A percentile compares a stretch with the other conserved stretches of the same genome.
These are phyloP conservation scores for Lyophyllum decastes DNA, from an alignment of 768 basidiomycete genomes.

Conservation along the genomic window DNA sequence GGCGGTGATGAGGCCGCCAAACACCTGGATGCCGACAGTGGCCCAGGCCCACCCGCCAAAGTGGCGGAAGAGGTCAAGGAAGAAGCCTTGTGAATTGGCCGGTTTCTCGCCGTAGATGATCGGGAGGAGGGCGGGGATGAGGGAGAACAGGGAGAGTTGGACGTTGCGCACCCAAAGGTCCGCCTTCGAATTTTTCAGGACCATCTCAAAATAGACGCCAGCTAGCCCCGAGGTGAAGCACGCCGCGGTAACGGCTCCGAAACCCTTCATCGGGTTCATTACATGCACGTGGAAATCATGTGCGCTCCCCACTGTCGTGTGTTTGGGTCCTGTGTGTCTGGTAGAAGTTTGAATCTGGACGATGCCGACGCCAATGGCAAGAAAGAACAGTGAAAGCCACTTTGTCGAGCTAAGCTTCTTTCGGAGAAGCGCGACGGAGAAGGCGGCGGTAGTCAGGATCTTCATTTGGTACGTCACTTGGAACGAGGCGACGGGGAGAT, in stretches of 20 bases:
- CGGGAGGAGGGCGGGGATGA: slow-evolving; percentile 86
- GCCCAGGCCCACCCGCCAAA: slow-evolving; percentile 97
- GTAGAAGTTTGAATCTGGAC: slow-evolving; percentile 84
- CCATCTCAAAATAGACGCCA: slow-evolving; percentile 95
- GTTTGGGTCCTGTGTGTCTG: slow-evolving; percentile 22
- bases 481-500: slow-evolving; percentile 95
- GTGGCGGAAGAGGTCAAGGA: slow-evolving; percentile 72
- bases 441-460: slow-evolving; percentile 94
- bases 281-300: slow-evolving; percentile 70
- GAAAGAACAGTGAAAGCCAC: slow-evolving; percentile 86
- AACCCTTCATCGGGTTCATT: slow-evolving; percentile 83
- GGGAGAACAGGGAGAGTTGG: slow-evolving; percentile 86
- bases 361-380: slow-evolving; percentile 91
- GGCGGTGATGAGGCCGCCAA: slow-evolving; percentile 93
- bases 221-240: slow-evolving; percentile 91
- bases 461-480: slow-evolving; percentile 99
- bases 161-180: slow-evolving; percentile 93
- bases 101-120: slow-evolving; percentile 57
- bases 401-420: slow-evolving; percentile 71
- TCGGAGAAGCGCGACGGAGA: slow-evolving; percentile 83
- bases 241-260: slow-evolving; percentile 79
- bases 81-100: slow-evolving; percentile 45
- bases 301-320: slow-evolving; percentile 62
- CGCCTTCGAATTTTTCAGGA: slow-evolving; percentile 78
- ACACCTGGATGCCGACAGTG: slow-evolving; percentile 86